Evolutionary conservation across 345 rosid species (phyloP), one percentile per base, ranked within the genome.

Genomic region (Punica granatum): DNA sequence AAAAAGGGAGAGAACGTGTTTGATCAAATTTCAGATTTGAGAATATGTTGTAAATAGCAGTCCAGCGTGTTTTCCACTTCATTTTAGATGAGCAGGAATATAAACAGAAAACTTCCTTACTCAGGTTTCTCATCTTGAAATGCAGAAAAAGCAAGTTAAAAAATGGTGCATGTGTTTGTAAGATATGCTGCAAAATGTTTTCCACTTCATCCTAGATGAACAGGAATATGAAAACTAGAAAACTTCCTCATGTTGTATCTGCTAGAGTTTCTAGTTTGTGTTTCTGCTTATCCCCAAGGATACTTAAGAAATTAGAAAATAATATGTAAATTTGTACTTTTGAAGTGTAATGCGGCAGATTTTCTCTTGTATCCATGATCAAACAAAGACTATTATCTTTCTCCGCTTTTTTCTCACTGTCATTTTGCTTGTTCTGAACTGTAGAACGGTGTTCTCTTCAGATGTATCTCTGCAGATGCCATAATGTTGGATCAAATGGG

Each of bases 401-500:
- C 30, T 34, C 54, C 48, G 43, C 72, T n/a, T n/a, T n/a, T 48
- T 54, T 51, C 64, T 39, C 60, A 23, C 42, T n/a, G 15, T 67
- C 48, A 69, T 26, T 48, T 37, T 68, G 34, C 5, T 67, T 75
- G 60, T 68, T 76, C 67, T 73, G 74, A 67, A 76, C 75, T 79
- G 60, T 88, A 93, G 98, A 85, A 79, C 31, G 82, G 80, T 48
- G 68, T 93, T 69, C 88, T 93, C 79, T 90, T 80, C 80, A 86
- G 98, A 88, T 93, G 97, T 36, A 85, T 88, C 66, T 90, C 97
- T 70, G 84, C 92, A 4, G 92, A 90, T 69, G 84, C 82, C 51
- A 76, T 93, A 56, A 88, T 93, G 98, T 74, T 93, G 90, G 90
- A 93, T 70, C 86, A 80, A 72, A 70, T 88, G 25, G 98, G 98